These are phyloP conservation scores for Termitomyces sp. DNA, from an alignment of 768 basidiomycete species.

Conservation along the genomic window DNA sequence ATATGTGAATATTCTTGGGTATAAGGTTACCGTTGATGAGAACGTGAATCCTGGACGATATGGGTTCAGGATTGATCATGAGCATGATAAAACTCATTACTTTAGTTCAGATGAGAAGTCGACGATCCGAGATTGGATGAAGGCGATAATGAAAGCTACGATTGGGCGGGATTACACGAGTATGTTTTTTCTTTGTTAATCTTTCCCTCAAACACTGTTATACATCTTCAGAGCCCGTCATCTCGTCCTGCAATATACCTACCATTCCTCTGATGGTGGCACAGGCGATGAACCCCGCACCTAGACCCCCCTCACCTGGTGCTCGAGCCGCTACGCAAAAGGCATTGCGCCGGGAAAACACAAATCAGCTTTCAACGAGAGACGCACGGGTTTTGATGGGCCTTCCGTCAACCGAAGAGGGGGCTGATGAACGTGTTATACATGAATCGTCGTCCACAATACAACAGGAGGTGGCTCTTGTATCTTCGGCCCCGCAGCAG, in stretches of 20 bases:
- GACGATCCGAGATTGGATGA: conserved; percentile 97
- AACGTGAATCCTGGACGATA: conserved; percentile 88
- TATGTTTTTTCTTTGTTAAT: conserved; percentile 29
- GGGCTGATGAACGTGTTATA: conserved; percentile 40
- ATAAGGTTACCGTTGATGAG: conserved; percentile 91
- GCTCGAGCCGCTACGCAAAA: conserved; percentile 85
- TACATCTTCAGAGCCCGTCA: conserved; percentile 66
- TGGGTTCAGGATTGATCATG: conserved; percentile 92
- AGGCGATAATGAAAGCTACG: conserved; percentile 98
- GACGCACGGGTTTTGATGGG: conserved; percentile 78
- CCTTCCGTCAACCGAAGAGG: conserved; percentile 29
- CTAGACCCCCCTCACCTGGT: conserved; percentile 88
- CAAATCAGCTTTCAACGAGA: conserved; percentile 71
- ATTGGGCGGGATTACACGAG: conserved; percentile 91
- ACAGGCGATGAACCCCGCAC: conserved; percentile 94
- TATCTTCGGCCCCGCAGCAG: conserved; percentile 5
- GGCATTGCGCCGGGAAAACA: conserved; percentile 79
- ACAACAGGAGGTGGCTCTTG: conserved; percentile 7
- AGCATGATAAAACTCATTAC: conserved; percentile 77
- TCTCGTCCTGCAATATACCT: conserved; percentile 94
- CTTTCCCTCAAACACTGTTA: conserved; percentile 6
- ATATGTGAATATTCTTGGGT: conserved; percentile 88
- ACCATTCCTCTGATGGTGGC: conserved; percentile 94
- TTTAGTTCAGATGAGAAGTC: conserved; percentile 90
- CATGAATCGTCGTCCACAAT: conserved; percentile 48